Conservation (phyloP, 2,329 filamentous ascomycete species). For the Zelopaecilomyces penicillatus region DNA sequence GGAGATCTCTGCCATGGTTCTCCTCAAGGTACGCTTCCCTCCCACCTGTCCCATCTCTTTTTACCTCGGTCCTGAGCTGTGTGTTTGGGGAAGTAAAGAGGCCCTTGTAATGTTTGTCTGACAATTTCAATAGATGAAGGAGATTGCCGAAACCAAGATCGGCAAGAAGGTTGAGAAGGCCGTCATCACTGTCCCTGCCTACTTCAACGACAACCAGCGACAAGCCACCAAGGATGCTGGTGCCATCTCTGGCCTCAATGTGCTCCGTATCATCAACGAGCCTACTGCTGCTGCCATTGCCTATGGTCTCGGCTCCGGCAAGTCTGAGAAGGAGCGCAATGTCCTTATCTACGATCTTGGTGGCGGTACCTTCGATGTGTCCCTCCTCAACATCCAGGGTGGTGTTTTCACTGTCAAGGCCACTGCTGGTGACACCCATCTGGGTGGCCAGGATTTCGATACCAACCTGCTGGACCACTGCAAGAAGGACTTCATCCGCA, state of each 20-base stretch:
- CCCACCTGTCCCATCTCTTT: conserved; percentile 8
- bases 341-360: conserved; percentile 99
- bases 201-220: conserved; percentile 99
- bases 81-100: too few relatives aligned
- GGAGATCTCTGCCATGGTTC: conserved; percentile 98
- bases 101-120: too few relatives aligned
- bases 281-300: conserved; percentile 96
- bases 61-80: too few relatives aligned
- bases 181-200: conserved; percentile 96
- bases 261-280: conserved; percentile 99
- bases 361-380: conserved; percentile 99
- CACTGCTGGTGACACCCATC: conserved; percentile 92
- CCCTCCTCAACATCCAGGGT: conserved; percentile 95
- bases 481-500: conserved; percentile 83
- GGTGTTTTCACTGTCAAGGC: conserved; percentile 99
- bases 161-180: conserved; percentile 99
- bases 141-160: conserved; percentile 96
- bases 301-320: conserved; percentile 92
- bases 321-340: conserved; percentile 95
- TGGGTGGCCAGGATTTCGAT: conserved; percentile 95
- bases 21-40: conserved; percentile 67
- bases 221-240: conserved; percentile 99
- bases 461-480: conserved; percentile 93
- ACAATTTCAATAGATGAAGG: conserved; percentile 70
- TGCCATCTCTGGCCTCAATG: conserved; percentile 93